Evolutionary conservation across 2,329 filamentous ascomycete genomes (phyloP), one percentile per base, ranked within the genome.

Genomic region (Bipolaris cookei): DNA sequence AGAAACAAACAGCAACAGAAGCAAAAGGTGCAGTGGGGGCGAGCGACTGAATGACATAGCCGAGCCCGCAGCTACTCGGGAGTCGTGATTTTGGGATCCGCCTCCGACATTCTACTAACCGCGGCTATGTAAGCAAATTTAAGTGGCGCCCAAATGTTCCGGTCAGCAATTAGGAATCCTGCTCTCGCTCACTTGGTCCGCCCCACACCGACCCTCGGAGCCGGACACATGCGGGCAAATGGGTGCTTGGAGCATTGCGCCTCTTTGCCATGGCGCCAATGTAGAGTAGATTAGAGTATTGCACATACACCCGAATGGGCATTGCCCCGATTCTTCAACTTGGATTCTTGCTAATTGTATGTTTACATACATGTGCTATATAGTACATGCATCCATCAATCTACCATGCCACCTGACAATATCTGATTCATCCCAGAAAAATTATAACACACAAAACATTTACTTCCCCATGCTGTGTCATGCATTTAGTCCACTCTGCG

Each of bases 401-500:
- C 42, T 16, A 18, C 14, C 42, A 25, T 16, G n/a, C 13, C 42
- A 44, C 42, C 42, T 21, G 28, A 21, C 25, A n/a, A 13, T 6
- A 6, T 20, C 28, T 20, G 30, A 10, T 20, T 20, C 10, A 16
- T 13, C 41, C n/a, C 11, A 11, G 2, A 18, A 20, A 13, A 14
- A 6, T 7, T 7, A 25, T 23, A 42, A 25, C 21, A 7, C 13
- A 13, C 39, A 25, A 7, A 30, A 18, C n/a, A 20, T 18, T 44
- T 20, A n/a, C n/a, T 44, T 18, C 6, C 3, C 42, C 16, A 45
- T 20, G 42, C 25, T 6, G n/a, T 21, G n/a, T 10, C 11, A 16
- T 11, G 25, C 11, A 1, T 18, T 66, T 61, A 76, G 45, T 76
- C 74, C 32, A 71, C 72, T 25, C 75, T 62, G 51, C 72, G 70